These are phyloP conservation scores for Nicotiana paniculata DNA, from an alignment of 257 asterid genomes.

Conservation along the genomic window DNA sequence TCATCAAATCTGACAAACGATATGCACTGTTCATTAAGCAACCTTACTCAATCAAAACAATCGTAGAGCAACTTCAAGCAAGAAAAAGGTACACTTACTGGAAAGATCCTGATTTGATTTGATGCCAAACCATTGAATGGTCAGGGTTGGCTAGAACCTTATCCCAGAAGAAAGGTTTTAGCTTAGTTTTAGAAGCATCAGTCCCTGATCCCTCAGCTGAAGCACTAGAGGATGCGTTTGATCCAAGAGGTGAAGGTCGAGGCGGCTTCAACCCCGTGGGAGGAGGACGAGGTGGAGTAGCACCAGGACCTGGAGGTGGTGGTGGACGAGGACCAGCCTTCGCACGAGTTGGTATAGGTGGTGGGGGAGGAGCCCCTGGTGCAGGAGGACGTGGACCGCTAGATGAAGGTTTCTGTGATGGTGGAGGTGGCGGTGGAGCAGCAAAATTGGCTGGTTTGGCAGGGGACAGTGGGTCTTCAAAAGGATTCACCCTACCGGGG, in stretches of 20 bases:
- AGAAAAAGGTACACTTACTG: constrained; percentile 50
- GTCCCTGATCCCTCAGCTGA: constrained; percentile 36
- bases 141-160: constrained; percentile 87
- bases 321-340: constrained; percentile 21
- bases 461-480: constrained; percentile 10
- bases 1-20: constrained; percentile 65
- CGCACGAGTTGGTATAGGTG: constrained; percentile 16
- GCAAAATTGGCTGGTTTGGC: background rate
- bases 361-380: constrained; percentile 29
- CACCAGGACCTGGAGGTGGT: constrained; percentile 32
- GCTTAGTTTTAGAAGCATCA: constrained; percentile 55
- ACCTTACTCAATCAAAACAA: constrained; percentile 3
- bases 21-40: constrained; percentile 9
- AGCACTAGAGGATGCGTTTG: constrained; percentile 32
- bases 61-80: background rate
- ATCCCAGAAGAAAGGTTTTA: constrained; percentile 99
- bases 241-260: constrained; percentile 43
- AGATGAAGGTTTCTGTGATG: constrained; percentile 27
- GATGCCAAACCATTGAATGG: constrained; percentile 96
- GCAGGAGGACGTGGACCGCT: constrained; percentile 29
- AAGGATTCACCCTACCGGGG: constrained; percentile 50
- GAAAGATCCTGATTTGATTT: constrained; percentile 88
- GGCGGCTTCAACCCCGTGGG: constrained; percentile 48
- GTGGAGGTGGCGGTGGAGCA: constrained; percentile 25
- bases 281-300: constrained; percentile 38